These are phyloP conservation scores for Clarireedia paspali DNA, from an alignment of 2,329 filamentous ascomycete species.

Conservation along the genomic window DNA sequence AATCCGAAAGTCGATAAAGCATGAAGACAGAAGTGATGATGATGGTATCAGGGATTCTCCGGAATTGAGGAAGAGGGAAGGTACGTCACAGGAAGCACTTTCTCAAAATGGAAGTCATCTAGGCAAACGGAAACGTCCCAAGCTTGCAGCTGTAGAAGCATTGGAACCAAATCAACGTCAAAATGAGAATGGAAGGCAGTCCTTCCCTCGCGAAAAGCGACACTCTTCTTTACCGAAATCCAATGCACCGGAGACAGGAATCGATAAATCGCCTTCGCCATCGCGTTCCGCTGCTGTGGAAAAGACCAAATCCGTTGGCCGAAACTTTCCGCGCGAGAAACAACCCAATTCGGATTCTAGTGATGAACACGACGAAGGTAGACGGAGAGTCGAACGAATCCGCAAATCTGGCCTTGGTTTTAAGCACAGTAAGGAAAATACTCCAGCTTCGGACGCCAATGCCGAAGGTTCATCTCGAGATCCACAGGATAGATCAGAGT, in stretches of 20 bases:
- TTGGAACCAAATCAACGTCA: slow-evolving; percentile 1
- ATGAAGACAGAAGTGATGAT: slow-evolving; percentile 54
- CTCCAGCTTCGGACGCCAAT: slow-evolving; percentile 14
- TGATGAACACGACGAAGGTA: slow-evolving; percentile 21
- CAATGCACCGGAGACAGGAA: slow-evolving; percentile 49
- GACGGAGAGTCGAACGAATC: slow-evolving; percentile 16
- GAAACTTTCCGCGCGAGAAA: slow-evolving; percentile 34
- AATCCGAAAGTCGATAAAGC: slow-evolving; percentile 51
- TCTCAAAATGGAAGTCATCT: slow-evolving; percentile 21
- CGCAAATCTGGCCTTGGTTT: slow-evolving; percentile 22
- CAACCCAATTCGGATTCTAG: slow-evolving; percentile 27
- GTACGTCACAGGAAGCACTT: slow-evolving; percentile 11
- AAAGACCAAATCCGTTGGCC: slow-evolving; percentile 34
- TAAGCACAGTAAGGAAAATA: slow-evolving; percentile 17
- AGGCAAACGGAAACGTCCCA: slow-evolving; percentile 44
- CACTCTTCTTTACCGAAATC: slow-evolving; percentile 27
- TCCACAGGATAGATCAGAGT: slow-evolving; percentile 40
- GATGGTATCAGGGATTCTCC: slow-evolving; percentile 32
- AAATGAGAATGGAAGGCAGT: slow-evolving; percentile 29
- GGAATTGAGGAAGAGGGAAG: slow-evolving; percentile 8
- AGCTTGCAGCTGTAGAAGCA: slow-evolving; percentile 14
- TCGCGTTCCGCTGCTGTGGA: slow-evolving; percentile 22
- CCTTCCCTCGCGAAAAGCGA: slow-evolving; percentile 38
- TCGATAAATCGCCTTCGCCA: slow-evolving; percentile 26
- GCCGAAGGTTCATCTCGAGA: slow-evolving; percentile 2